phyloP scores from a whole-genome alignment of 179 eudicot genomes.

The Amaranthus tricolor region DNA sequence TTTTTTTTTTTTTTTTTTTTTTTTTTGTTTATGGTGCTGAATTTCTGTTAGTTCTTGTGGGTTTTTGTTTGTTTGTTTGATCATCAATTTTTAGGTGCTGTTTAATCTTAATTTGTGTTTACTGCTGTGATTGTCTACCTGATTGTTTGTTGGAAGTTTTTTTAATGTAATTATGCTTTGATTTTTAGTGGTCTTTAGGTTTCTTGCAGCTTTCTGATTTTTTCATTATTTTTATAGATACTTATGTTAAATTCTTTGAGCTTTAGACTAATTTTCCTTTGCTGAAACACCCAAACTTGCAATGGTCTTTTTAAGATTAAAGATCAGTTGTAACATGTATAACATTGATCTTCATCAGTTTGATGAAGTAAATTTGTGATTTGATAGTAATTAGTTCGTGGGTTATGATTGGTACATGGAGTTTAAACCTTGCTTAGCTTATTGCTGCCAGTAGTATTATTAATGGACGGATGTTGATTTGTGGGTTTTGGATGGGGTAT shows the following conservation, averaged over 20 bases:
- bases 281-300: background rate
- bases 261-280: no score
- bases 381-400: slow-evolving; percentile 5
- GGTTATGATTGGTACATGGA: background rate
- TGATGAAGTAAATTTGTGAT: background rate
- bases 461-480: background rate
- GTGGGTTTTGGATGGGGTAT: background rate
- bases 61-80: background rate
- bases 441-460: no score
- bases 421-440: background rate
- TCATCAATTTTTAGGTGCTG: background rate
- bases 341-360: background rate
- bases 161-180: background rate
- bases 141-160: background rate
- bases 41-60: background rate
- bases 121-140: background rate
- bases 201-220: background rate
- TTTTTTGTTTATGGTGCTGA: background rate
- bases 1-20: background rate
- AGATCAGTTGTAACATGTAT: background rate
- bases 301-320: background rate
- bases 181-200: background rate
- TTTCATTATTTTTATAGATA: background rate
- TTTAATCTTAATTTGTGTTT: background rate
- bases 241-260: no score